phyloP scores from a whole-genome alignment of 805 yeast species.

The Candida maesae region DNA sequence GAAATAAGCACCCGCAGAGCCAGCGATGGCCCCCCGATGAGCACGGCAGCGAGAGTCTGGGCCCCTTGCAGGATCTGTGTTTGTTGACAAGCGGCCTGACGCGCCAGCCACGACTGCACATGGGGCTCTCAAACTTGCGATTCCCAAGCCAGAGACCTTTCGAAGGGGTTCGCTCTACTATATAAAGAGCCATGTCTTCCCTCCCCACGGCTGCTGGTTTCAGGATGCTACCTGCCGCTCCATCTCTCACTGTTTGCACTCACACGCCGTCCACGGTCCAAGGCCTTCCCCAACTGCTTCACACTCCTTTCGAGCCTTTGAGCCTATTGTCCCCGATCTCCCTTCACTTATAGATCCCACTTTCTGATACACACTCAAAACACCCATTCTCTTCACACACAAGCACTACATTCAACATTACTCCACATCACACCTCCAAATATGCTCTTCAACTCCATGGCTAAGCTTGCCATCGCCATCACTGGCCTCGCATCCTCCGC shows the following conservation, averaged over 20 bases:
- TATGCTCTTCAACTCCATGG: slow-evolving; percentile 5
- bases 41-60: too few species aligned
- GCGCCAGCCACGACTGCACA: background rate
- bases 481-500: slow-evolving; percentile 7
- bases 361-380: background rate
- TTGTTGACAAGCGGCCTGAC: background rate
- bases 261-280: background rate
- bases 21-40: too few species aligned
- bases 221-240: background rate
- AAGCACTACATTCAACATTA: too few species aligned
- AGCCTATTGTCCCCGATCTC: background rate
- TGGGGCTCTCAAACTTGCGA: background rate
- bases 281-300: background rate
- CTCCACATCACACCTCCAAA: too few species aligned
- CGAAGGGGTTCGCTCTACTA: too few species aligned
- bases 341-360: background rate
- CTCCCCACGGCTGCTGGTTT: background rate
- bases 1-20: too few species aligned
- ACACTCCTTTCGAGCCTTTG: background rate
- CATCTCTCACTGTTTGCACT: background rate
- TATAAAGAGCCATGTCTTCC: background rate
- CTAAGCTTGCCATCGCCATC: slow-evolving; percentile 10
- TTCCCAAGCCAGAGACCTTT: too few species aligned
- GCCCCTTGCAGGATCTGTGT: background rate
- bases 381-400: background rate